Evolutionary conservation across 768 basidiomycete species (phyloP), one percentile per base, ranked within the genome.

Genomic region (Jaapia argillacea): DNA sequence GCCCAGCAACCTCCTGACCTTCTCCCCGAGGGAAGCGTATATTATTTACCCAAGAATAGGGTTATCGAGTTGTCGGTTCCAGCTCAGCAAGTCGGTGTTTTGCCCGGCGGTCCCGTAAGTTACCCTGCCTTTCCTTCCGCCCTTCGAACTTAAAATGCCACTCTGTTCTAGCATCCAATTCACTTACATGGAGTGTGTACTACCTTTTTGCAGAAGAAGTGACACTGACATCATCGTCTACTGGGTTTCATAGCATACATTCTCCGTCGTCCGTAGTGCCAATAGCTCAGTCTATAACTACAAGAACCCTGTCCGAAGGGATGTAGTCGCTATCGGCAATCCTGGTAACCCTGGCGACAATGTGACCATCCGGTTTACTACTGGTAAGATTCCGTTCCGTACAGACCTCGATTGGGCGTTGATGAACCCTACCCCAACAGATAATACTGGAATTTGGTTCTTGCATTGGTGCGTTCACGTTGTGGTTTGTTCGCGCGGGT

Each of bases 21-120:
- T 14, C 57, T 79, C 23, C 79, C 77, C 0, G 16, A 44, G 0
- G 77, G 74, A 3, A 63, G 62, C 12, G 60, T 79, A 5, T 73
- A 71, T 48, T 48, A 59, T 5, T 58, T 81, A 14, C 70, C 72
- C 0, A 58, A 55, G 5, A 70, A 75, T 48, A 67, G 50, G 48
- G 69, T 54, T 42, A 68, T 75, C 18, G 73, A 75, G 48, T 53
- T 75, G 10, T 61, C 60, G 12, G 66, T 75, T n/a, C 66, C 28
- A 10, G 28, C 10, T 33, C 10, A 16, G 28, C 28, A n/a, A n/a
- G 28, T 16, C 28, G 28, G 28, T 10, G 16, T 33, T 10, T 10
- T 10, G 10, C 10, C 28, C 10, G 28, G 28, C 10, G 28, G 10
- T 33, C 28, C 28, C 10, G 28, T 33, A 10, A 10, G 28, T 33